phyloP scores from a whole-genome alignment of 1,139 yeast species.

The Geotrichum fermentans region DNA sequence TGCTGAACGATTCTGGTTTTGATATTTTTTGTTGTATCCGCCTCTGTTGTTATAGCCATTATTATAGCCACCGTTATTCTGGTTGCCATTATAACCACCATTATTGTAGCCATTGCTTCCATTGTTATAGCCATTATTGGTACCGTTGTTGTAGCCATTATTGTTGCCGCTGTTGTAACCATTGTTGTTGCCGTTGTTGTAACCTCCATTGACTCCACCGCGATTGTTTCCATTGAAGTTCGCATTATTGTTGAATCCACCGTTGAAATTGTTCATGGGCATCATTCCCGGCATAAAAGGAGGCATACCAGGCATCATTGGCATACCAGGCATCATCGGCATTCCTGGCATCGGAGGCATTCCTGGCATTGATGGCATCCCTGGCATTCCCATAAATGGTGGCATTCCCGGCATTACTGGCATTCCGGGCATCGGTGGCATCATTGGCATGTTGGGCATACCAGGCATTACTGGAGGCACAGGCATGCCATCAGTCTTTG shows the following conservation, averaged over 20 bases:
- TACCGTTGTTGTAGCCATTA: not conserved
- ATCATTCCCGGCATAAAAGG: constrained; percentile 12
- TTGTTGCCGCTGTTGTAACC: constrained; percentile 8
- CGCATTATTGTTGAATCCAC: constrained; percentile 7
- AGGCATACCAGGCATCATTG: constrained; percentile 19
- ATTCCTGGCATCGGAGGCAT: constrained; percentile 20
- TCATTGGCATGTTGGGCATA: constrained; percentile 25
- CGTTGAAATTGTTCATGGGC: constrained; percentile 8
- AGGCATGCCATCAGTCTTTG: constrained; percentile 10
- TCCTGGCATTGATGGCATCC: constrained; percentile 23
- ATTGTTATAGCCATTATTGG: not conserved
- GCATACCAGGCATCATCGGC: constrained; percentile 23
- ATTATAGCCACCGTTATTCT: not conserved
- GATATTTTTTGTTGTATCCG: constrained; percentile 11
- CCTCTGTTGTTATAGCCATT: constrained; percentile 1
- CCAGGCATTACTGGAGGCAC: constrained; percentile 23
- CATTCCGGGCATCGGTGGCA: constrained; percentile 24
- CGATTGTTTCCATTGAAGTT: constrained; percentile 2
- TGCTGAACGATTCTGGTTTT: constrained; percentile 6
- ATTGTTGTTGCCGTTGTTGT: constrained; percentile 10
- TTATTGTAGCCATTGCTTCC: not conserved
- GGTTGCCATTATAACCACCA: constrained; percentile 2
- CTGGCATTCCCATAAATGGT: constrained; percentile 21
- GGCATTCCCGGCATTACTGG: constrained; percentile 22
- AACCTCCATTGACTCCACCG: constrained; percentile 2